phyloP scores from a whole-genome alignment of 1,139 yeast species.

The Tardiomyces blankii region DNA sequence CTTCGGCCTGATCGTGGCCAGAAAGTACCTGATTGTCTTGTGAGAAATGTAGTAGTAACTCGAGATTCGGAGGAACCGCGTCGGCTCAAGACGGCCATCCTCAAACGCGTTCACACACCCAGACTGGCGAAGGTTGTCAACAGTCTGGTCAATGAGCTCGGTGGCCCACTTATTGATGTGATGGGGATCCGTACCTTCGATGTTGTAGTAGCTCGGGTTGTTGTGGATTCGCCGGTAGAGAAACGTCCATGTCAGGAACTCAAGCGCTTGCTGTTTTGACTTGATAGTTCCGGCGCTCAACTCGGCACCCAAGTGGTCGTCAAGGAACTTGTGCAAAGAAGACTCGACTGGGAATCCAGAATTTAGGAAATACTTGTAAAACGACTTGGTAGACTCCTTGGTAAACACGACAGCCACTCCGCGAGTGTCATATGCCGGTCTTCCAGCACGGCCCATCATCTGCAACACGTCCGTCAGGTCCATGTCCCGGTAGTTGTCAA shows the following conservation, averaged over 20 bases:
- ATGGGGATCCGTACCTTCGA: conserved; percentile 55
- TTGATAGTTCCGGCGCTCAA: conserved; percentile 79
- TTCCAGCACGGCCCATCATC: conserved; percentile 93
- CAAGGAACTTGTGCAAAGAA: conserved; percentile 82
- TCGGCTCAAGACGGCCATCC: conserved; percentile 42
- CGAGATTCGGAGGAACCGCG: conserved; percentile 76
- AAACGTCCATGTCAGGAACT: conserved; percentile 91
- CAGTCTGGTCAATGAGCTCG: conserved; percentile 56
- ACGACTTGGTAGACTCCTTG: conserved; percentile 80
- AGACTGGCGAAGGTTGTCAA: conserved; percentile 59
- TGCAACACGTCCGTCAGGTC: conserved; percentile 85
- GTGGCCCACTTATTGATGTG: conserved; percentile 54
- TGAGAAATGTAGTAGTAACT: conserved; percentile 93
- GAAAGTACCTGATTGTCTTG: conserved; percentile 64
- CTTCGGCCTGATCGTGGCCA: conserved; percentile 38
- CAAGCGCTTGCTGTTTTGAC: conserved; percentile 80
- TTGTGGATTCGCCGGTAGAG: conserved; percentile 87
- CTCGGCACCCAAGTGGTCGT: conserved; percentile 95
- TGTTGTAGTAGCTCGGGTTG: conserved; percentile 90
- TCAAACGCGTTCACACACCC: conserved; percentile 52
- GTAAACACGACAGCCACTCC: conserved; percentile 95
- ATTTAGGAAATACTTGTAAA: conserved; percentile 87
- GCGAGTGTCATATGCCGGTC: conserved; percentile 92
- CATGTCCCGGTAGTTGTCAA: conserved; percentile 75
- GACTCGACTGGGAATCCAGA: conserved; percentile 98